Percentiles rank a stretch among this genome's conserved stretches.
phyloP scores from a whole-genome alignment of 257 asterid species.

The Nicotiana otophora region DNA sequence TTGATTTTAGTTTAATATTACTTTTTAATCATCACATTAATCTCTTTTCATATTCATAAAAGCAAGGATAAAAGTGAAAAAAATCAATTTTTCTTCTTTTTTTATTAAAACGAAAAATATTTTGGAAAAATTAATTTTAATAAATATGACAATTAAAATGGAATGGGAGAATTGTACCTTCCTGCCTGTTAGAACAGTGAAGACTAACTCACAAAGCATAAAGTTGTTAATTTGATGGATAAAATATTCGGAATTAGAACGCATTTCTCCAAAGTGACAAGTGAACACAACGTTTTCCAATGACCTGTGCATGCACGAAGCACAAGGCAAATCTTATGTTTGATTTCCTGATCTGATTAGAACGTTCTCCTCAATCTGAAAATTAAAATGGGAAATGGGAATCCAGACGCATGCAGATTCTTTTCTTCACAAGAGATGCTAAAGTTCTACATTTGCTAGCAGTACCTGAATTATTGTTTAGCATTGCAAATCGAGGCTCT shows the following conservation, averaged over 20 bases:
- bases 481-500: neutral
- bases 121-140: no score
- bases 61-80: no score
- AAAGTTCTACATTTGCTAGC: neutral
- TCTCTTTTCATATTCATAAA: no score
- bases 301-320: neutral
- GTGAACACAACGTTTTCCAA: neutral
- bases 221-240: neutral
- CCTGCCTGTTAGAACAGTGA: no score
- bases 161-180: no score
- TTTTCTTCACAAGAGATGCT: constrained; percentile 29
- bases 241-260: neutral
- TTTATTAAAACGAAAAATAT: no score
- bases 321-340: constrained; percentile 10
- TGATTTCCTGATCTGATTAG: constrained; percentile 5
- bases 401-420: constrained; percentile 27
- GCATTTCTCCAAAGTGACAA: neutral
- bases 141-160: no score
- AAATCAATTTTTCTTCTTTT: no score
- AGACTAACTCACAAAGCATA: no score
- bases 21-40: no score
- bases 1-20: no score
- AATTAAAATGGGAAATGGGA: neutral
- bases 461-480: neutral
- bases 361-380: constrained; percentile 1